A percentile compares a stretch with the other conserved stretches of the same genome.
Evolutionary conservation across 2,329 filamentous ascomycete genomes (phyloP).

Genomic region (Aschersonia sp.): DNA sequence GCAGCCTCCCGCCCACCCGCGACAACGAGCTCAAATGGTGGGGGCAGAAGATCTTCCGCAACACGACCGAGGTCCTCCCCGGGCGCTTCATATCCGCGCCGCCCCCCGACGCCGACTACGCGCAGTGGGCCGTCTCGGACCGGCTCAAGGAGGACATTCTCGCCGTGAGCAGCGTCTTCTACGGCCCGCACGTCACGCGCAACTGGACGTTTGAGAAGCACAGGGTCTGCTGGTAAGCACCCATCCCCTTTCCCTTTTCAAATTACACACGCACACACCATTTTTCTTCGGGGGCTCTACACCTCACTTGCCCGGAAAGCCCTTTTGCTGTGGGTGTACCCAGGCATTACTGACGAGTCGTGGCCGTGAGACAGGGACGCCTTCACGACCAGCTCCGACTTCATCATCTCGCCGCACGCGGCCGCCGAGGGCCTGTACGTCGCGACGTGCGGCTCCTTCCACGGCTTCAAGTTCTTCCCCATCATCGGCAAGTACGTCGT

Average conservation of each 20-base stretch:
- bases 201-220: constrained; percentile 45
- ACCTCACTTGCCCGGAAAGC: no score
- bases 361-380: constrained; percentile 37
- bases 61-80: constrained; percentile 35
- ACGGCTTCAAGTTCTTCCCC: constrained; percentile 55
- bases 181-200: constrained; percentile 36
- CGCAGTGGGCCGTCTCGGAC: constrained; percentile 44
- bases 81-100: constrained; percentile 41
- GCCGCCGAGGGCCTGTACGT: constrained; percentile 39
- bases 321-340: no score
- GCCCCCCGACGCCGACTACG: constrained; percentile 39
- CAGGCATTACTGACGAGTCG: no score
- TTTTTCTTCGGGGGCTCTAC: no score
- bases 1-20: constrained; percentile 38
- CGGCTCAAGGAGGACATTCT: constrained; percentile 42
- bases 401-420: constrained; percentile 44
- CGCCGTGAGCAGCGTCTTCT: constrained; percentile 42
- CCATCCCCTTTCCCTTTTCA: constrained; percentile 2
- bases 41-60: constrained; percentile 44
- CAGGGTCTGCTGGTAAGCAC: constrained; percentile 49
- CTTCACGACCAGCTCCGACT: constrained; percentile 45
- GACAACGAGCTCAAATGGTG: constrained; percentile 42
- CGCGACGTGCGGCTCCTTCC: constrained; percentile 50
- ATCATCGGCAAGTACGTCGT: constrained; percentile 46
- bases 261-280: no score